Percentiles rank a stretch among this genome's conserved stretches.
Conservation (phyloP, 352 stramenopile genomes). For the Phytophthora syringae region DNA sequence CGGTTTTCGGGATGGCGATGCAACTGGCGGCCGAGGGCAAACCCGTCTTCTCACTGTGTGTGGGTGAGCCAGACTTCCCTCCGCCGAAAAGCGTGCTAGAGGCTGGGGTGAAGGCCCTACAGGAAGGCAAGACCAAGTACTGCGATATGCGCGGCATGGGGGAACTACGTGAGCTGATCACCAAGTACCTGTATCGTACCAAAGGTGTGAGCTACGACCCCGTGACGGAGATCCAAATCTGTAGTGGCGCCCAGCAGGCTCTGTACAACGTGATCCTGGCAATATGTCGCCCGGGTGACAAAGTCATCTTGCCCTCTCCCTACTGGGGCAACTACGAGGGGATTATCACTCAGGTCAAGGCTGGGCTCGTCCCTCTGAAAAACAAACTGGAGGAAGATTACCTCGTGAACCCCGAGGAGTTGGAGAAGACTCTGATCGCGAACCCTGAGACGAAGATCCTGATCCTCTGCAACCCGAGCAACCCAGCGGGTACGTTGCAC, state of each 20-base stretch:
- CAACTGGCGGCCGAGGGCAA: constrained; percentile 94
- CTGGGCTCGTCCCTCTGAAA: constrained; percentile 87
- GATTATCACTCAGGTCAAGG: constrained; percentile 91
- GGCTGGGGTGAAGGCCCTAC: constrained; percentile 76
- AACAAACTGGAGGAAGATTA: constrained; percentile 92
- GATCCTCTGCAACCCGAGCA: constrained; percentile 97
- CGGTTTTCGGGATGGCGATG: constrained; percentile 95
- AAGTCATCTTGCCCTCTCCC: constrained; percentile 95
- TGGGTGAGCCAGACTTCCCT: constrained; percentile 96
- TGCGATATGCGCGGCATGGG: constrained; percentile 93
- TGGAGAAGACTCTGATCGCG: constrained; percentile 78
- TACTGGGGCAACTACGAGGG: constrained; percentile 98
- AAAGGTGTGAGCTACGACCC: constrained; percentile 93
- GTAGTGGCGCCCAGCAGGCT: constrained; percentile 96
- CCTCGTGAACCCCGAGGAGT: constrained; percentile 83
- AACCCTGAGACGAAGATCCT: constrained; percentile 83
- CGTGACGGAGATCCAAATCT: constrained; percentile 92
- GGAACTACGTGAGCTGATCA: constrained; percentile 89
- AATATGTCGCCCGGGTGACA: constrained; percentile 89
- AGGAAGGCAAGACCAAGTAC: constrained; percentile 92
- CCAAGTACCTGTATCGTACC: constrained; percentile 79
- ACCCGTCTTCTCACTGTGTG: constrained; percentile 91
- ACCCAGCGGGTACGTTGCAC: constrained; percentile 93
- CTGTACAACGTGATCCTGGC: constrained; percentile 93
- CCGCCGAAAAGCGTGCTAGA: constrained; percentile 89